Conservation (phyloP, 2,329 filamentous ascomycete genomes). For the Anisogramma anomala region DNA sequence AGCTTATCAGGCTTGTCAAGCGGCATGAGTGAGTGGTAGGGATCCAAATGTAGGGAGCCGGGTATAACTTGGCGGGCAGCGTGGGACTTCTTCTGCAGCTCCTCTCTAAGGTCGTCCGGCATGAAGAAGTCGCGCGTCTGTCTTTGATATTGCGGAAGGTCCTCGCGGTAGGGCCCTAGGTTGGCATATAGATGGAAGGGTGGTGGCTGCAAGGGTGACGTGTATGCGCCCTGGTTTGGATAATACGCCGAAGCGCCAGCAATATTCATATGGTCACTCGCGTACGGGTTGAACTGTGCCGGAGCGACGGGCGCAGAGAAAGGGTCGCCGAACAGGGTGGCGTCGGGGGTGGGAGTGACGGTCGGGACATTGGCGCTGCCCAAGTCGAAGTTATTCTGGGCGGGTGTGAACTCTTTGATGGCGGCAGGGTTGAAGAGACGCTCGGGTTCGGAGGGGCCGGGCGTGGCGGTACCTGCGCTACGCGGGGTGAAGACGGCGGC, state of each 20-base stretch:
- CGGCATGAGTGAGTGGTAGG: constrained; percentile 86
- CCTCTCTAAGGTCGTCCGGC: constrained; percentile 73
- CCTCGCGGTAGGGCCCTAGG: constrained; percentile 69
- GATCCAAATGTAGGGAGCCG: constrained; percentile 64
- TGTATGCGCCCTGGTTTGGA: constrained; percentile 41
- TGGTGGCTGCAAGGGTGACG: constrained; percentile 49
- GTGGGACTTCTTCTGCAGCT: constrained; percentile 79
- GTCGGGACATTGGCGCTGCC: constrained; percentile 35
- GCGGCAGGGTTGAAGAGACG: constrained; percentile 42
- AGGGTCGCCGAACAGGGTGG: constrained; percentile 43
- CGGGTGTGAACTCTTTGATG: constrained; percentile 49
- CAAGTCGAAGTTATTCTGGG: constrained; percentile 38
- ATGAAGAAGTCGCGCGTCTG: constrained; percentile 87
- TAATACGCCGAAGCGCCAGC: constrained; percentile 51
- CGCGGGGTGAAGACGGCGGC: constrained; percentile 78
- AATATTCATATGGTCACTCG: constrained; percentile 55
- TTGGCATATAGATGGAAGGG: constrained; percentile 93
- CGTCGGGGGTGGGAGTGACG: constrained; percentile 30
- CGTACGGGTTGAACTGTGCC: constrained; percentile 62
- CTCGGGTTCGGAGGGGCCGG: constrained; percentile 31
- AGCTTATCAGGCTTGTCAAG: constrained; percentile 28
- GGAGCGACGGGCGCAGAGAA: constrained; percentile 46
- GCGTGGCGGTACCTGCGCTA: constrained; percentile 32
- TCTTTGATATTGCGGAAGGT: constrained; percentile 73
- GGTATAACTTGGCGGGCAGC: constrained; percentile 76